phyloP scores from a whole-genome alignment of 305 asterid species.

The Solanum hybrid region DNA sequence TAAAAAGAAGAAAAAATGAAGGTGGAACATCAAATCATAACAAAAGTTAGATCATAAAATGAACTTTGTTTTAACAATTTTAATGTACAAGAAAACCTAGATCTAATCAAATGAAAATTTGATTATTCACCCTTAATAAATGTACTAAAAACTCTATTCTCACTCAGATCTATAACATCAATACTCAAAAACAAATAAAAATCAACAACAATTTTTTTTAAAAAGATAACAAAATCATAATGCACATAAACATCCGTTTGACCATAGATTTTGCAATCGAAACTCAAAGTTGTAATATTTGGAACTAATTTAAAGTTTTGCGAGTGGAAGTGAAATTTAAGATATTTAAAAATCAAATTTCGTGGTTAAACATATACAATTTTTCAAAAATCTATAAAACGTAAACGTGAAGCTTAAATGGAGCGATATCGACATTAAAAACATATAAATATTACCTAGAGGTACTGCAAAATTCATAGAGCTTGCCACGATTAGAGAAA shows the following conservation, averaged over 20 bases:
- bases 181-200: neutral
- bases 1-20: neutral
- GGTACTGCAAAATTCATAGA: conserved; percentile 10
- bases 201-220: neutral
- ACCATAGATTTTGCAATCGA: neutral
- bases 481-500: conserved; percentile 13
- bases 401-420: neutral
- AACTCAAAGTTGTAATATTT: neutral
- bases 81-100: neutral
- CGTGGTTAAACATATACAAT: neutral
- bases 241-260: neutral
- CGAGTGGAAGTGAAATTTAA: neutral
- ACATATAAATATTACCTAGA: neutral
- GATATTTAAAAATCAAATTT: no score
- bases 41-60: neutral
- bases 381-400: neutral
- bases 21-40: neutral
- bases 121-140: neutral
- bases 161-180: neutral
- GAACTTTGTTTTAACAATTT: neutral
- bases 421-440: neutral
- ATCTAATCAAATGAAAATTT: neutral
- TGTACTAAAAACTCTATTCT: neutral
- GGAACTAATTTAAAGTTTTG: neutral
- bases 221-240: neutral